Evolutionary conservation across 371 early-diverging fungal genomes (phyloP), one percentile per base, ranked within the genome.

Genomic region (Apophysomyces trapeziformis): DNA sequence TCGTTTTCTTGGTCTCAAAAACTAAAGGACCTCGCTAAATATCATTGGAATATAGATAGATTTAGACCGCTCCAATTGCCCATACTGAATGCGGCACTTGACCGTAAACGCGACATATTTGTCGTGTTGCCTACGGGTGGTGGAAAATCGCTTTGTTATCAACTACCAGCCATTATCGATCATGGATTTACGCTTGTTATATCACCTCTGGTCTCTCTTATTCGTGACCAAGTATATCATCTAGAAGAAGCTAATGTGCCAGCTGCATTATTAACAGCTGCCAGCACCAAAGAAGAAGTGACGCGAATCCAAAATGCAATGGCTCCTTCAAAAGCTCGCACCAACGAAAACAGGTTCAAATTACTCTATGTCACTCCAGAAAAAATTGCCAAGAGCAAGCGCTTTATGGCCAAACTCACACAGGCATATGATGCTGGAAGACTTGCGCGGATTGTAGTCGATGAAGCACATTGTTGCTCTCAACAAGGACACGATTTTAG

Each of bases 311-410:
- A 86, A 62, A 76, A 77, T 7, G 71, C 66, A 11, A 80, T 90
- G 80, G 56, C 60, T 1, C 59, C 71, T 7, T 58, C 66, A 57
- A 63, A 79, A 46, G 9, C n/a, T 18, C n/a, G 32, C 11, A n/a
- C 18, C 35, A n/a, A 50, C n/a, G 54, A 50, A 0, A 38, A 57
- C 37, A 13, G 58, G 11, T 73, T 87, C 18, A 80, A 78, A 21
- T 64, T 96, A 41, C 81, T 95, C 12, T 97, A 95, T 75, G 91
- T 95, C 7, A 95, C 97, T n/a, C 97, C 96, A 0, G 97, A 97
- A 69, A 89, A 91, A 70, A 81, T 97, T 57, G 89, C 86, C 37
- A 88, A 92, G 56, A 88, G 87, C 39, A 90, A 89, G 60, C 76
- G 84, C 37, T 89, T 96, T 56, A 81, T 90, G 78, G 80, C 75